Base-by-base conservation (phyloP, 2,329 filamentous ascomycete species). In the Ilyonectria sp. region DNA sequence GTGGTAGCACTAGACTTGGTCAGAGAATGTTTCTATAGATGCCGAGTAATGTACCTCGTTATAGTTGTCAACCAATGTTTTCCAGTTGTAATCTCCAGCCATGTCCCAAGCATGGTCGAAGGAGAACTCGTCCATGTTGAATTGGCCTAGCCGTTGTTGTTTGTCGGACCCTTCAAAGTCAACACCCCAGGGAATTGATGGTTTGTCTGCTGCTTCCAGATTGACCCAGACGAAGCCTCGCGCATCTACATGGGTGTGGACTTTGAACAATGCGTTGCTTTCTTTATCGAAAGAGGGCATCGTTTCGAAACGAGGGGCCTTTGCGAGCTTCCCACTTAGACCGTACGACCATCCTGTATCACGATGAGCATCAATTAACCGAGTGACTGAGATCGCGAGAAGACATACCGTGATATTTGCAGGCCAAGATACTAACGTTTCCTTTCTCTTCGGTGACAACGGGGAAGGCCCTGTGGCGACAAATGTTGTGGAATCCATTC, bases 401-500 rank as follows among this genome's bases (percentile, higher is more conserved):
- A 9, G 2, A 4, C 57, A 9, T 61, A 37, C 73, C 88, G 72
- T 91, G 89, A 72, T 91, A 91, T 65, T 86, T 86, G 81, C 89
- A 91, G 0, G 85, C 82, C 43, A 91, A 83, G 17, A 90, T 84
- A 47, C 79, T 83, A 15, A 84, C 83, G 26, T 82, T 83, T 2
- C 89, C 89, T 2, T 81, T 78, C 4, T 85, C 82, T 46, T 84
- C 82, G 1, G 80, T 82, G 2, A 89, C 84, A 2, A 91, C 84
- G 0, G 87, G 86, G 70, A 86, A 91, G 9, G 89, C 89, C 3
- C 89, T 82, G 73, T 91, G 89, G 1, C 89, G 81, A 77, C 89
- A 91, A n/a, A 90, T 82, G 71, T 91, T 90, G 77, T 90, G 88
- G 72, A 91, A 90, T 17, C 84, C 88, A 59, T 88, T 86, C 72